Base-by-base conservation (phyloP, 345 rosid species). In the Hevea brasiliensis region DNA sequence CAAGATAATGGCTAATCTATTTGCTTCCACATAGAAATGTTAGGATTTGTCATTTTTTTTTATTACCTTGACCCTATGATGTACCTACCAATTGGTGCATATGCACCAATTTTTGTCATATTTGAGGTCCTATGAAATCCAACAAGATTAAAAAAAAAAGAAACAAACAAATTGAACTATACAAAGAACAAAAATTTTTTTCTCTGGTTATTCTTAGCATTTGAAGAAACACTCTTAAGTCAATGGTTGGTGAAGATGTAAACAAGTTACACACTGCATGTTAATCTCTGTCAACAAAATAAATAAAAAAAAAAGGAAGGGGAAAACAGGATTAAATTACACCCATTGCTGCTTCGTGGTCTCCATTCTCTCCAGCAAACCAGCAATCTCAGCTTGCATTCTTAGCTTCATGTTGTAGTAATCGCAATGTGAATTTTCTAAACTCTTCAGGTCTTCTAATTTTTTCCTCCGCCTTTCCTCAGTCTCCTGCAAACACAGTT, bases 321-420 rank as follows among this genome's bases (percentile, higher is more conserved):
- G 2, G 20, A 40, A 53, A 35, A 70, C 10, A 21, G 14, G 17
- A 9, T 17, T 13, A 27, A 24, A 37, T 71, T 58, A 80, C 70
- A 76, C 80, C 71, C 66, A 44, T 57, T 80, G 77, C 54, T 67
- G 83, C 65, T 80, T 80, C 47, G 98, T 91, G 68, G 89, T 84
- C 65, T 92, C 96, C 93, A 95, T 92, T 85, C 98, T 91, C 82
- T 92, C 87, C 87, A 92, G 73, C 86, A 95, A 81, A 41, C 97
- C 96, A 70, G 89, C 85, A 80, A 95, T 95, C 81, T 95, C 97
- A 61, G 84, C 83, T 84, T 89, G 98, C 99, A 95, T 95, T 80
- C 98, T 89, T 81, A 87, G 70, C 89, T 92, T 95, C 98, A 95
- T 92, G 55, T 89, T 89, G 82, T 78, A 87, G 82, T 95, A 92